Evolutionary conservation across 768 basidiomycete species (phyloP).

Genomic region (Amanita molliuscula): DNA sequence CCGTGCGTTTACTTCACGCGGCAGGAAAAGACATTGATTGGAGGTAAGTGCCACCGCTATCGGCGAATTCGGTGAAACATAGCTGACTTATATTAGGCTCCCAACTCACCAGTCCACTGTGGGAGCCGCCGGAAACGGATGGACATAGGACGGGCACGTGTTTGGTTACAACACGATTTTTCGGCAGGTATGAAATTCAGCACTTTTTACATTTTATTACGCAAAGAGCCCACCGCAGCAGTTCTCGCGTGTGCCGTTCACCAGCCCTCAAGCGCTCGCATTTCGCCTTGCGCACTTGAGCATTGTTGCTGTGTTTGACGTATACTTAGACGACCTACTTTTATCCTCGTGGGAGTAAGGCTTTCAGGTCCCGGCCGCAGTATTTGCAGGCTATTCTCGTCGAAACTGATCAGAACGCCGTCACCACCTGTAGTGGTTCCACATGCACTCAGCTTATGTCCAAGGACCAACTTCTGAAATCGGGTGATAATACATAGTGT

Average conservation of each 20-base stretch:
- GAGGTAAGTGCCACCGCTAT: not conserved
- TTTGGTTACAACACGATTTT: not conserved
- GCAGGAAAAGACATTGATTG: not conserved
- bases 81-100: not conserved
- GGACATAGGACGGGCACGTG: not conserved
- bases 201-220: too few species aligned
- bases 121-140: not conserved
- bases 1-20: too few species aligned
- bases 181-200: not conserved
- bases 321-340: not conserved
- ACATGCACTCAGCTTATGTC: not conserved
- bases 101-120: not conserved
- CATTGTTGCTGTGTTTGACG: not conserved
- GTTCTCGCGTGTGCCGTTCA: not conserved
- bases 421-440: not conserved
- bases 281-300: not conserved
- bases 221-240: too few species aligned
- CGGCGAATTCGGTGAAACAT: not conserved
- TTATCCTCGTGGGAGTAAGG: not conserved
- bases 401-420: not conserved
- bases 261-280: not conserved
- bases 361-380: not conserved
- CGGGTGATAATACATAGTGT: not conserved
- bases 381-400: not conserved
- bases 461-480: not conserved